Evolutionary conservation across 176 grass and related monocot species (phyloP).

Genomic region (Echinochloa phyllopogon): DNA sequence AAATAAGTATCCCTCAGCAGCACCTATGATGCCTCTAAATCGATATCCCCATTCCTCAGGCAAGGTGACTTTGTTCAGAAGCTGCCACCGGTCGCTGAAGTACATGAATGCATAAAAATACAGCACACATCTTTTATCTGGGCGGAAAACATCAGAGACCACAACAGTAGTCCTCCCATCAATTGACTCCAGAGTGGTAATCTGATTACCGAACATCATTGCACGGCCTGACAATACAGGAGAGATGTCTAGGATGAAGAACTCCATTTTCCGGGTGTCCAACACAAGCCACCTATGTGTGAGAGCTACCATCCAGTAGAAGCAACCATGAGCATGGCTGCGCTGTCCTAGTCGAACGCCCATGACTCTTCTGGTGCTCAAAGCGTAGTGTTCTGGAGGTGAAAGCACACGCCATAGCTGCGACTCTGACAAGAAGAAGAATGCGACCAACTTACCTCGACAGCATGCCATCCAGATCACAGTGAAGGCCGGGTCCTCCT

Average conservation of each 20-base stretch:
- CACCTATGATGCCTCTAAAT: constrained; percentile 55
- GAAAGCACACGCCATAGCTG: constrained; percentile 31
- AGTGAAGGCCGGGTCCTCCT: neutral
- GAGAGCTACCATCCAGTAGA: constrained; percentile 59
- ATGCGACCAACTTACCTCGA: constrained; percentile 50
- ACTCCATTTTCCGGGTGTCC: constrained; percentile 44
- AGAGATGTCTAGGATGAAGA: constrained; percentile 43
- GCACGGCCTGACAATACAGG: constrained; percentile 42
- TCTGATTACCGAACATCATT: constrained; percentile 60
- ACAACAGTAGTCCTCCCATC: constrained; percentile 33
- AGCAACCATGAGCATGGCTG: constrained; percentile 48
- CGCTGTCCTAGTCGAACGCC: constrained; percentile 47
- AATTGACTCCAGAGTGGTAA: constrained; percentile 51
- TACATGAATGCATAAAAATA: constrained; percentile 49
- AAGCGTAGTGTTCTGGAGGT: constrained; percentile 42
- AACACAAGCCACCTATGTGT: constrained; percentile 54
- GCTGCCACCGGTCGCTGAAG: constrained; percentile 46
- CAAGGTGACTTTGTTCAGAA: constrained; percentile 43
- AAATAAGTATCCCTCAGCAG: constrained; percentile 31
- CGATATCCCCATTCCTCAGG: constrained; percentile 60
- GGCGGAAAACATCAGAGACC: constrained; percentile 38
- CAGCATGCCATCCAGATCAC: constrained; percentile 61
- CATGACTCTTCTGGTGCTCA: constrained; percentile 55
- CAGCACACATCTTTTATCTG: constrained; percentile 47
- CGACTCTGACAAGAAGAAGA: constrained; percentile 33